Conservation (phyloP, 352 stramenopile species). For the Globisporangium perplexum region DNA sequence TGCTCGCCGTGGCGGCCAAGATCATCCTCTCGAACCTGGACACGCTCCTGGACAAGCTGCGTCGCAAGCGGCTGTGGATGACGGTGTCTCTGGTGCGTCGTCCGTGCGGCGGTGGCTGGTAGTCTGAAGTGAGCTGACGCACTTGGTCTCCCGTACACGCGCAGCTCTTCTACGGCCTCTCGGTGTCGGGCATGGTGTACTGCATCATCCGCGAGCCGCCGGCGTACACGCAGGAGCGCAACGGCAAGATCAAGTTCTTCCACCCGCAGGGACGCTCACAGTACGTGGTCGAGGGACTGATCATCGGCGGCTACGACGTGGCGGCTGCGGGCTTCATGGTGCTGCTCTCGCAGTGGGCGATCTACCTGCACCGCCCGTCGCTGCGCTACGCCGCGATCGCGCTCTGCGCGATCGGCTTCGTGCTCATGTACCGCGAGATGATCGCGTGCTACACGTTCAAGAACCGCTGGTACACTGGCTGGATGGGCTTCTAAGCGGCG, state of each 20-base stretch:
- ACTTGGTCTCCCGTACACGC: not conserved
- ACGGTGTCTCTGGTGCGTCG: conserved; percentile 63
- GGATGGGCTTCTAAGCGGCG: conserved; percentile 60
- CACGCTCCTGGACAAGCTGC: conserved; percentile 61
- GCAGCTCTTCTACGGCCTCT: conserved; percentile 82
- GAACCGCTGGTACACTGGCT: conserved; percentile 87
- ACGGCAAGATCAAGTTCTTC: conserved; percentile 85
- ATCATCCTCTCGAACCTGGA: conserved; percentile 65
- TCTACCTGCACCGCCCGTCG: conserved; percentile 56
- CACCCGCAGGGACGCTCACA: conserved; percentile 77
- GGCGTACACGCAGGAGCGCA: conserved; percentile 60
- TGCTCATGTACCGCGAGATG: conserved; percentile 85
- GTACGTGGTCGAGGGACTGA: conserved; percentile 81
- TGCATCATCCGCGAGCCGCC: conserved; percentile 87
- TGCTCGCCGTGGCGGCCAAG: conserved; percentile 39
- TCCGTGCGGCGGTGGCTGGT: not conserved
- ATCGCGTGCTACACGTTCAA: conserved; percentile 82
- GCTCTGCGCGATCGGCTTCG: conserved; percentile 56
- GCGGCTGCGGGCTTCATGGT: conserved; percentile 66
- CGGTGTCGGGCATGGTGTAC: conserved; percentile 86
- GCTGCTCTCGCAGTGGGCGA: conserved; percentile 75
- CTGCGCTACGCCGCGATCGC: conserved; percentile 57
- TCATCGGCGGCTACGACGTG: conserved; percentile 69
- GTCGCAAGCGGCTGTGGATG: conserved; percentile 84
- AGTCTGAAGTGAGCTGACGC: not conserved